These are phyloP conservation scores for Fusarium sp. DNA, from an alignment of 2,329 filamentous ascomycete species.

Conservation along the genomic window DNA sequence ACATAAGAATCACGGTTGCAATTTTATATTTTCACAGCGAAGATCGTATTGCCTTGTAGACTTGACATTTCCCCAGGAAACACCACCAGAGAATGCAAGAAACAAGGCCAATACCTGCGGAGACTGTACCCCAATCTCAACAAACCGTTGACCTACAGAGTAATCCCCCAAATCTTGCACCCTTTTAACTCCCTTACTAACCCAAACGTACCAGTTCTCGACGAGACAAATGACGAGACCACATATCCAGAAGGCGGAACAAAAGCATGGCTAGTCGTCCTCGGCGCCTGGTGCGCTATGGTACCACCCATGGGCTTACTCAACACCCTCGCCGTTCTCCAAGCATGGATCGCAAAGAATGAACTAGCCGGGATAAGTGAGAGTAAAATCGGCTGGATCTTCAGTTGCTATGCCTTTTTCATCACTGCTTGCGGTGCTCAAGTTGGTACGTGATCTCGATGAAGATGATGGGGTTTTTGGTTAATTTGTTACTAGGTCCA, in stretches of 20 bases:
- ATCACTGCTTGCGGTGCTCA: conserved; percentile 22
- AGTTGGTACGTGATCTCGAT: no score
- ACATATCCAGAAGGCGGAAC: background rate
- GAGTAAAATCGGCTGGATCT: conserved; percentile 17
- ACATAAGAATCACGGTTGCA: background rate
- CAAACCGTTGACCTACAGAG: background rate
- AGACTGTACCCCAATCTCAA: background rate
- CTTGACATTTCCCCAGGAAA: rapidly evolving
- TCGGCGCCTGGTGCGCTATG: conserved; percentile 76
- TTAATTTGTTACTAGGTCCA: no score
- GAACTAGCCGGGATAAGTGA: background rate
- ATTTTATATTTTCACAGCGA: background rate
- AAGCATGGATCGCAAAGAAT: conserved; percentile 65
- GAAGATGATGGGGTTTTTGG: no score
- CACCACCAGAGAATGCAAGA: background rate
- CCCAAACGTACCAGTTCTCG: background rate
- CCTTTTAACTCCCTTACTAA: background rate
- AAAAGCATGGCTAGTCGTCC: conserved; percentile 73
- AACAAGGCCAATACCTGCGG: background rate
- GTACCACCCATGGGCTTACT: conserved; percentile 73
- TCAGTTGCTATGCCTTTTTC: conserved; percentile 23
- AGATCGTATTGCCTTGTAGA: rapidly evolving
- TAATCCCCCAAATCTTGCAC: background rate
- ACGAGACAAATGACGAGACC: background rate
- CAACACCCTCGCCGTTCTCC: conserved; percentile 73